These are phyloP conservation scores for Staphylotrichum tortipilum DNA, from an alignment of 495 filamentous ascomycete species.

Conservation along the genomic window DNA sequence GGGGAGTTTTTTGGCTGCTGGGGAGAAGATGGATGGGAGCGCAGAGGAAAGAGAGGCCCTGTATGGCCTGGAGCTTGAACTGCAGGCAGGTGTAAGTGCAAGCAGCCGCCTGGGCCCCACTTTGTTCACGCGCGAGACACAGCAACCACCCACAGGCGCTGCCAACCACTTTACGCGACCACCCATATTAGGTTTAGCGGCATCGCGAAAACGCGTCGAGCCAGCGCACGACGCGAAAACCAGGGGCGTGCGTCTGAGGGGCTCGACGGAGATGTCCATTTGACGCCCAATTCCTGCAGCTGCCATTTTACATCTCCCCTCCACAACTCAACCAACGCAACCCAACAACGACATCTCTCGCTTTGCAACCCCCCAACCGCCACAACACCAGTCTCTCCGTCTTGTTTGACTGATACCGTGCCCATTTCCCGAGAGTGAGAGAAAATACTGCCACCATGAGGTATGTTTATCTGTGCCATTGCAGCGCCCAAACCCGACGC, in stretches of 20 bases:
- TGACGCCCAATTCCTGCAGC: slow-evolving; percentile 6
- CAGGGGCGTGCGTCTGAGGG: slow-evolving; percentile 6
- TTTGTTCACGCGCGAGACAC: too few species aligned
- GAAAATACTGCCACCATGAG: slow-evolving; percentile 32
- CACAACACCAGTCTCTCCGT: neutral
- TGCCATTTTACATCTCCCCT: neutral
- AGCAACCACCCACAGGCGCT: too few species aligned
- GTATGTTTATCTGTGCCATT: too few species aligned
- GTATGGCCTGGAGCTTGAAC: too few species aligned
- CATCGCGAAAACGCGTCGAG: slow-evolving; percentile 20
- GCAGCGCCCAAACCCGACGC: too few species aligned
- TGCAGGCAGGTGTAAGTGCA: too few species aligned
- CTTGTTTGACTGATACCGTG: neutral
- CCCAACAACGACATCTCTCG: neutral
- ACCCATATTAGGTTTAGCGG: slow-evolving; percentile 18
- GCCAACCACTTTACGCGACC: slow-evolving; percentile 38
- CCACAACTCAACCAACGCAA: neutral
- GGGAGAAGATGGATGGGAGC: too few species aligned
- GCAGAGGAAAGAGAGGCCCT: too few species aligned
- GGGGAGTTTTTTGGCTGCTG: too few species aligned
- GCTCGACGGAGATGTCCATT: neutral
- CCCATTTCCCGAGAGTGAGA: neutral
- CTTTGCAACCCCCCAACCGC: neutral
- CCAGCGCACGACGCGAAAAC: slow-evolving; percentile 20
- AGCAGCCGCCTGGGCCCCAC: too few species aligned